These are phyloP conservation scores for Tympanopsis confertula DNA, from an alignment of 2,329 filamentous ascomycete species.

Conservation along the genomic window DNA sequence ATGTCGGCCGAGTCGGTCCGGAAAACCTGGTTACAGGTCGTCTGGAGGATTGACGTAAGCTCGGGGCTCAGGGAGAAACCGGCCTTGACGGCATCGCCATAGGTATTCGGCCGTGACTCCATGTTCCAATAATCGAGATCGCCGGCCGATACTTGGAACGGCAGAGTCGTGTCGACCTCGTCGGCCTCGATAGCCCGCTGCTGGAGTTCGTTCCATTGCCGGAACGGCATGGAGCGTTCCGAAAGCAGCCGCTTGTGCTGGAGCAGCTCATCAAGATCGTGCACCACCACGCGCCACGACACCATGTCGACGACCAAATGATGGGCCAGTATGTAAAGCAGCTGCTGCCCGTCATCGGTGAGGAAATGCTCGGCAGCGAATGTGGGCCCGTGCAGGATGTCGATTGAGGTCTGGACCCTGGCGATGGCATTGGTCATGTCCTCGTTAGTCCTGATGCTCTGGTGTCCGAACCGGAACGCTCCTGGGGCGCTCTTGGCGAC, in stretches of 20 bases:
- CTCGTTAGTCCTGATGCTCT: conserved; percentile 23
- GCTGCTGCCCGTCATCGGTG: conserved; percentile 29
- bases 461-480: conserved; percentile 31
- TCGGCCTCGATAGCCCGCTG: conserved; percentile 19
- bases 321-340: conserved; percentile 36
- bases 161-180: conserved; percentile 16
- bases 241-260: conserved; percentile 27
- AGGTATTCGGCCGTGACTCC: conserved; percentile 23
- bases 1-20: conserved; percentile 40
- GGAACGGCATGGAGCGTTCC: conserved; percentile 31
- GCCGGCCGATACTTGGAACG: conserved; percentile 24
- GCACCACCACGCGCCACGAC: conserved; percentile 36
- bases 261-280: conserved; percentile 36
- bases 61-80: conserved; percentile 31
- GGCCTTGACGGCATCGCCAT: conserved; percentile 26
- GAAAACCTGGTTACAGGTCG: conserved; percentile 29
- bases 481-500: conserved; percentile 22
- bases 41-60: conserved; percentile 27
- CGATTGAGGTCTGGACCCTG: conserved; percentile 27
- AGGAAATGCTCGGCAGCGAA: conserved; percentile 36
- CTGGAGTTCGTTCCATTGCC: conserved; percentile 35
- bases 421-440: conserved; percentile 28
- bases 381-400: conserved; percentile 36
- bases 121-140: conserved; percentile 36
- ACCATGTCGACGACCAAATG: conserved; percentile 37